Evolutionary conservation across 2,329 filamentous ascomycete species (phyloP).

Genomic region (Ceratocystis albifundus): DNA sequence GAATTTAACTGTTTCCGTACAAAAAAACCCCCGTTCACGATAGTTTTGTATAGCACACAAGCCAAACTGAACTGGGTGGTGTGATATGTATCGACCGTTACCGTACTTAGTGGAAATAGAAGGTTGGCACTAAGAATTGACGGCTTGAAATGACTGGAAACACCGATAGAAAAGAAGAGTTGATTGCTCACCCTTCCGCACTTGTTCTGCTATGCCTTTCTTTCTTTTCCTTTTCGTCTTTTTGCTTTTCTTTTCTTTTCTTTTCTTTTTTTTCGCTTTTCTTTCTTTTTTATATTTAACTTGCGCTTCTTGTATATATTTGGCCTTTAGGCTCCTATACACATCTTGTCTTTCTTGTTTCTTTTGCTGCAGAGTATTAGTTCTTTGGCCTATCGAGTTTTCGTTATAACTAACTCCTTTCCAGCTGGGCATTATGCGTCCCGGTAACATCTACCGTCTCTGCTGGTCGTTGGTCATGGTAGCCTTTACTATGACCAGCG

Average conservation of each 20-base stretch:
- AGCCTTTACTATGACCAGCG: neutral
- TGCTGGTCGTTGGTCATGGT: neutral
- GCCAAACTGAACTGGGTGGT: no score
- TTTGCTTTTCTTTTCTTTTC: neutral
- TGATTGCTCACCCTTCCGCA: neutral
- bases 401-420: neutral
- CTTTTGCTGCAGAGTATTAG: neutral
- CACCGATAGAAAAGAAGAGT: neutral
- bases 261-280: neutral
- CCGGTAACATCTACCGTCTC: neutral
- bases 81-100: no score
- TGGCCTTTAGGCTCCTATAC: neutral
- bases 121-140: no score
- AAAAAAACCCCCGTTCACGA: neutral
- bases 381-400: neutral
- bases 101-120: no score
- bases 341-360: neutral
- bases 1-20: neutral
- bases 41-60: neutral
- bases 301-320: neutral
- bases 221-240: neutral
- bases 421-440: neutral
- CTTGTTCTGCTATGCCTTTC: neutral
- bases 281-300: no score
- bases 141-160: neutral